Evolutionary conservation across 768 basidiomycete species (phyloP), one percentile per base, ranked within the genome.

Genomic region (Suillus americanus): DNA sequence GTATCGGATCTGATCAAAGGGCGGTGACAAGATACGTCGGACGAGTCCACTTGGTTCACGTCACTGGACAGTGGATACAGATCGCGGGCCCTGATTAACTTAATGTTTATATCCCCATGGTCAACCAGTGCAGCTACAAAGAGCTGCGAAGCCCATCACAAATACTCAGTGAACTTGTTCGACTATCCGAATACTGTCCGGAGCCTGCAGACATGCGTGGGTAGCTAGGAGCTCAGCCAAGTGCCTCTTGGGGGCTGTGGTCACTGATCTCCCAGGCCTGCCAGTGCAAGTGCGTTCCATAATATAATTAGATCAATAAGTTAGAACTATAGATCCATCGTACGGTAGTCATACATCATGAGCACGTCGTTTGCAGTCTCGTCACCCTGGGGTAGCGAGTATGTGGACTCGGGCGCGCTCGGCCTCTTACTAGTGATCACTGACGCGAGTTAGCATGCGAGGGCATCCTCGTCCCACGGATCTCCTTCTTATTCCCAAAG

Each of bases 401-500:
- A n/a, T n/a, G n/a, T n/a, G n/a, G n/a, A n/a, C n/a, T n/a, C n/a
- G n/a, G n/a, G n/a, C n/a, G 8, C 37, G 4, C 23, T 40, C 9
- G 1, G 3, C 23, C n/a, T 25, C 37, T 38, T 25, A n/a, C n/a
- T n/a, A 57, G 23, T 57, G 56, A 18, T 57, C 56, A 38, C n/a
- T 40, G 56, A n/a, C n/a, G n/a, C n/a, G n/a, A n/a, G 0, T 25
- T 38, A 25, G 56, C 38, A 6, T 73, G 68, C 61, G 76, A 67
- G 61, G 69, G 76, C 62, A 64, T 62, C 64, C 69, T 70, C 46
- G 61, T 68, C 57, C 86, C 80, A 67, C 82, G 83, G 91, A 90
- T 35, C 91, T 79, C 77, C 89, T 91, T 90, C 64, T 82, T 80
- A 20, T 74, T 70, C 18, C 79, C 75, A 28, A 83, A 70, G 23